Base-by-base conservation (phyloP, 2,329 filamentous ascomycete genomes). In the Calonectria crousiana region DNA sequence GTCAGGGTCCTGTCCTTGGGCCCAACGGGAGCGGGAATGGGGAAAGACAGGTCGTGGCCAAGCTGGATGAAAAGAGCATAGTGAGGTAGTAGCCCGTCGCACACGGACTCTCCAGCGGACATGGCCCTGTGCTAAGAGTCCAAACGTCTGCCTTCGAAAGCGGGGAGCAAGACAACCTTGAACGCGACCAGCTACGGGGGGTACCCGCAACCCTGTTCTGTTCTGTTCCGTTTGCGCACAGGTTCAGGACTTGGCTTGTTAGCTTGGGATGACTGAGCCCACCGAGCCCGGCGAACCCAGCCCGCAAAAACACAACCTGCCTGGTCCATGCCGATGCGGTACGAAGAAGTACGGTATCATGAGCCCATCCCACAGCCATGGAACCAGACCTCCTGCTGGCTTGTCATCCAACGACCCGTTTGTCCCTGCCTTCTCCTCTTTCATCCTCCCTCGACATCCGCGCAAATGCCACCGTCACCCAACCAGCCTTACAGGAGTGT, bases 21-120 rank as follows among this genome's bases (percentile, higher is more conserved):
- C 34, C 68, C 62, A 71, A 79, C 72, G 75, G 74, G 72, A 70
- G 74, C 72, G 60, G 72, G 75, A 74, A 77, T 74, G 73, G 76
- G 70, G 67, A 80, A 76, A 76, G 76, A 73, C 77, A 72, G n/a
- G 64, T 71, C 68, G 67, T 51, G 64, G 65, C 38, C 72, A 68
- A 69, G 49, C 56, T 67, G 64, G 47, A 77, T 80, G 76, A 79
- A 80, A 80, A 62, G 76, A 79, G 78, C 38, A 78, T 80, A 79
- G 78, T 75, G 74, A 78, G 71, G 78, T 79, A 71, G 77, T 78
- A 78, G 76, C 78, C 56, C 78, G 74, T 78, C 72, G 73, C 74
- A 78, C 78, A 80, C 78, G 75, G 78, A 77, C 78, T 77, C 68
- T 77, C 62, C 74, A 76, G 78, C 74, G 76, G 75, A 77, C 78